A percentile compares a stretch with the other conserved stretches of the same genome.
Conservation (phyloP, 192 early-diverging fungal genomes). For the Coemansia sp. region DNA sequence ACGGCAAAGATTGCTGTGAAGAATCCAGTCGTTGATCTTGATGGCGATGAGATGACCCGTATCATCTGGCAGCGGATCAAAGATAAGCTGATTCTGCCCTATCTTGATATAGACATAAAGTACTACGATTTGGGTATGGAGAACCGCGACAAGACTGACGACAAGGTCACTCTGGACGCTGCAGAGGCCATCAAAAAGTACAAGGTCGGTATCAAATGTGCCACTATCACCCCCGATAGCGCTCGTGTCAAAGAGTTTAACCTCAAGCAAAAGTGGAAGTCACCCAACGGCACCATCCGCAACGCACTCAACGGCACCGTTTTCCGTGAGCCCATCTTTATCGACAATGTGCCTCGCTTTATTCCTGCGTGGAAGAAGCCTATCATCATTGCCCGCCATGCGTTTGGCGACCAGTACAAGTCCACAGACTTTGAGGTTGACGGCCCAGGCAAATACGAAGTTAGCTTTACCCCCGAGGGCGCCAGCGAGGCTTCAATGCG, state of each 20-base stretch:
- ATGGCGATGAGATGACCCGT: constrained; percentile 99
- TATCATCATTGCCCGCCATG: constrained; percentile 95
- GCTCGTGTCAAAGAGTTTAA: constrained; percentile 93
- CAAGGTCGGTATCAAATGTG: constrained; percentile 99
- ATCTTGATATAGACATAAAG: constrained; percentile 89
- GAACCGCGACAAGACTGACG: constrained; percentile 90
- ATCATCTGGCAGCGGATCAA: constrained; percentile 96
- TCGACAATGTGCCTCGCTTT: constrained; percentile 86
- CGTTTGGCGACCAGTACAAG: constrained; percentile 98
- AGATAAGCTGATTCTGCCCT: constrained; percentile 86
- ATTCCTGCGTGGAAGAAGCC: constrained; percentile 95
- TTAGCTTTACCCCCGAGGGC: constrained; percentile 85
- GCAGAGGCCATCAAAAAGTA: constrained; percentile 97
- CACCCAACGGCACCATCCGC: constrained; percentile 95
- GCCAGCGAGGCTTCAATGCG: constrained; percentile 62
- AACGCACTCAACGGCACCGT: constrained; percentile 97
- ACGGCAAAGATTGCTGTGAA: constrained; percentile 68
- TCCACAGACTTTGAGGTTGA: constrained; percentile 94
- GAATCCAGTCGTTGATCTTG: constrained; percentile 84
- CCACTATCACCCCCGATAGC: constrained; percentile 97
- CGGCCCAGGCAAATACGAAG: constrained; percentile 87
- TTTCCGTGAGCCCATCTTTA: constrained; percentile 96
- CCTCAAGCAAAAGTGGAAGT: constrained; percentile 98
- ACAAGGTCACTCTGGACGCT: constrained; percentile 92
- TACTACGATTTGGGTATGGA: constrained; percentile 95